Evolutionary conservation across 2,329 filamentous ascomycete species (phyloP), one percentile per base, ranked within the genome.

Genomic region (Aspergillus sp.): DNA sequence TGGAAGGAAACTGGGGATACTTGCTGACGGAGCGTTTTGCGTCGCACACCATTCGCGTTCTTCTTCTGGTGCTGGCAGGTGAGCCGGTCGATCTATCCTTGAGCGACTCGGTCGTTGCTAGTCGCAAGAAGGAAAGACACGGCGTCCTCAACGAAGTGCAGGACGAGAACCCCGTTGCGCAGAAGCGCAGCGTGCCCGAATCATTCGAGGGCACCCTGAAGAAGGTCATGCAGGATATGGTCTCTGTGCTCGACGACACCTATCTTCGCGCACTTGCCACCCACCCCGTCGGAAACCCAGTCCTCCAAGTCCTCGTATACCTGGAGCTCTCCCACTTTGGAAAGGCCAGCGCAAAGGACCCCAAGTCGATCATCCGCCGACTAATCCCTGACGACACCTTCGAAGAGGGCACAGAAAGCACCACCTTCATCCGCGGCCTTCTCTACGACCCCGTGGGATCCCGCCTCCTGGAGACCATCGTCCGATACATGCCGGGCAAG

Each of bases 391-490:
- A 91, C 54, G 91, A 90, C 54, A 88, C 90, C 0, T 85, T 96
- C 19, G 84, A 84, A 30, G 89, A 94, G 63, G 86, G 87, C 15
- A 86, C 86, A 1, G 90, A 91, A 36, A 89, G 88, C 52, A 90
- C 91, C 4, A 84, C 86, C 15, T 97, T 98, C 72, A 85, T 98
- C 72, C 92, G 91, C 69, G 88, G 90, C 58, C 85, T 98, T 72
- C 82, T 97, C 25, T 98, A 97, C 76, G 92, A 98, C 71, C 84
- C 90, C 1, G 89, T 98, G 55, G 95, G 95, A 15, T 97, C 94
- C 3, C 89, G 94, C 48, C 82, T 99, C 2, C 83, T 98, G 21
- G 95, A 99, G 78, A 91, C 89, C 0, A 89, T 99, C 64, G 86
- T 97, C 64, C 85, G 88, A 25, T 85, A 90, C 71, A 87, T 89